Evolutionary conservation across 495 filamentous ascomycete genomes (phyloP), one percentile per base, ranked within the genome.

Genomic region (Penicillium riverlandense): DNA sequence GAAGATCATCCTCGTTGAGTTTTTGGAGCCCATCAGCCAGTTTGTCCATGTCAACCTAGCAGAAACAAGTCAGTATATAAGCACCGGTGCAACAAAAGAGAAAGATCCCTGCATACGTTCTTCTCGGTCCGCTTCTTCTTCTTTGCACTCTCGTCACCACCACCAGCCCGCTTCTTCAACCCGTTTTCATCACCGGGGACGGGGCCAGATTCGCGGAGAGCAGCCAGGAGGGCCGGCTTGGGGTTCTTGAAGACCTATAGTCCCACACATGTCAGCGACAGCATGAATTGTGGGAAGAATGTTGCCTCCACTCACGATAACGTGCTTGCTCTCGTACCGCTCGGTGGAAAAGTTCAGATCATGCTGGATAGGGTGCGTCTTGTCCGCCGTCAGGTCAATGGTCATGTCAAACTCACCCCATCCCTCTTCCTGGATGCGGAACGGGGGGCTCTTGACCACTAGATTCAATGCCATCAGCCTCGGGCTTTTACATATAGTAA

Each of bases 331-430:
- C 61, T 96, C 89, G 62, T 99, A 99, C 38, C 78, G 76, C 43
- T 79, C 71, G 41, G 79, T 78, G 38, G 78, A 74, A 54, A 99
- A 99, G 71, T 99, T 95, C 41, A 99, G 72, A 60, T 99, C 94
- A 63, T 99, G 94, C 28, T 66, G 61, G 44, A 99, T 69, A 14
- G 75, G 71, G 54, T 86, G 82, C 39, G 96, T 89, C 47, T 90
- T 90, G 66, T 95, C 88, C 16, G 84, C 79, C 52, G 77, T 82
- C 28, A 95, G 72, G 40, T 84, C 75, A 49, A 97, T 91, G 22
- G 75, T 71, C 87, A 97, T 91, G 57, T 97, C 94, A 58, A 99
- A 99, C 67, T 99, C 94, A 56, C 94, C 94, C 94, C 94, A 99
- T 54, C 94, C 94, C 64, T 94, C 84, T 65, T 99, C 94, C 41